Evolutionary conservation across 768 basidiomycete species (phyloP).

Genomic region (Galerina sulciceps): DNA sequence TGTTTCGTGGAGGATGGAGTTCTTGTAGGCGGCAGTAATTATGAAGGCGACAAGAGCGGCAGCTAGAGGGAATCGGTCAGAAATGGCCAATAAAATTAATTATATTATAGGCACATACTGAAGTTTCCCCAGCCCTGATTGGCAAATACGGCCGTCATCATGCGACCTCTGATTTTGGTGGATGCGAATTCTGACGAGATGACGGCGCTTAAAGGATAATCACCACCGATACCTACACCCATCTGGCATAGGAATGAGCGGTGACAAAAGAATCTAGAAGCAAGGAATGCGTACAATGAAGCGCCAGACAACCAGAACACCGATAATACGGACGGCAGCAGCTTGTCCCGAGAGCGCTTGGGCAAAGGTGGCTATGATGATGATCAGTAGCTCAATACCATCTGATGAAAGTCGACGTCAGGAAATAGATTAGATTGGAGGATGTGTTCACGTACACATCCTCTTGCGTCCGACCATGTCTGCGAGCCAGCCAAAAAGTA

Average conservation of each 20-base stretch:
- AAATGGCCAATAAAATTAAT: background rate
- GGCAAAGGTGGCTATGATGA: slow-evolving; percentile 78
- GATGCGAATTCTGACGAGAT: slow-evolving; percentile 91
- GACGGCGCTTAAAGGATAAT: slow-evolving; percentile 85
- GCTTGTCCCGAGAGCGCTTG: slow-evolving; percentile 77
- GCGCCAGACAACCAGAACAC: slow-evolving; percentile 82
- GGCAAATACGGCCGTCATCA: slow-evolving; percentile 91
- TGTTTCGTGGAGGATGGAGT: slow-evolving; percentile 46
- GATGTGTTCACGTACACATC: slow-evolving; percentile 62
- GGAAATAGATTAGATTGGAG: background rate
- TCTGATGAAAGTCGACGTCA: slow-evolving; percentile 37
- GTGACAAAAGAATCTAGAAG: background rate
- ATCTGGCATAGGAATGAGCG: slow-evolving; percentile 40
- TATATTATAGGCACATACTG: slow-evolving; percentile 39
- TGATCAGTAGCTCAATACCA: slow-evolving; percentile 79
- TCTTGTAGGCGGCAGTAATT: slow-evolving; percentile 71
- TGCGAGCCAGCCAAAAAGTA: slow-evolving; percentile 82
- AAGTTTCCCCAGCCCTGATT: slow-evolving; percentile 90
- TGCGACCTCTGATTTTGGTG: slow-evolving; percentile 74
- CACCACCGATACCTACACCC: slow-evolving; percentile 88
- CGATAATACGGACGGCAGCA: slow-evolving; percentile 72
- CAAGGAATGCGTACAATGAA: slow-evolving; percentile 52
- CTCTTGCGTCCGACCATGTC: slow-evolving; percentile 77
- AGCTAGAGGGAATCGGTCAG: slow-evolving; percentile 33
- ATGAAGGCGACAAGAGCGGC: slow-evolving; percentile 72